A percentile compares a stretch with the other conserved stretches of the same genome.
phyloP scores from a whole-genome alignment of 805 yeast genomes.

The Wickerhamomyces subpelliculosus region DNA sequence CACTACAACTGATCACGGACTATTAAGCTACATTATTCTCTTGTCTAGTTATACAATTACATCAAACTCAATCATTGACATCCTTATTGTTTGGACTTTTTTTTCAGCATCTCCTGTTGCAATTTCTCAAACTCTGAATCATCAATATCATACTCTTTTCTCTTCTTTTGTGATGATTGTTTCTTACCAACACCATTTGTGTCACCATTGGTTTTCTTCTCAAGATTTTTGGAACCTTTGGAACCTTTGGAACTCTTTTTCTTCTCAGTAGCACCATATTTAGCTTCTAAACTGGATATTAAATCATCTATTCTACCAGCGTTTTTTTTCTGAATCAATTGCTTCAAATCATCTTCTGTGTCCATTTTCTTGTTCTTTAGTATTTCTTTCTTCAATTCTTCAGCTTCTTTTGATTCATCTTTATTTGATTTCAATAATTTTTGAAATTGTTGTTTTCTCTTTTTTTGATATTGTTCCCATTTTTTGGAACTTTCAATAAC shows the following conservation, averaged over 20 bases:
- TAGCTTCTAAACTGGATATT: slow-evolving; percentile 41
- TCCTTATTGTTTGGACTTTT: too few species aligned
- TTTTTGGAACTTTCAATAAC: slow-evolving; percentile 32
- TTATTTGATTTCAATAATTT: slow-evolving; percentile 44
- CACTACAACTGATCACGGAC: too few species aligned
- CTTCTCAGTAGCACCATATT: slow-evolving; percentile 34
- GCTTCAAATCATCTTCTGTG: slow-evolving; percentile 35
- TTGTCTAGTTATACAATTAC: neutral
- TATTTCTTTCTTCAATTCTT: slow-evolving; percentile 34
- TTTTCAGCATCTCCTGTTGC: slow-evolving; percentile 32
- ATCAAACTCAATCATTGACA: too few species aligned
- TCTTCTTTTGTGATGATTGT: neutral
- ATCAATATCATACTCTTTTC: slow-evolving; percentile 29
- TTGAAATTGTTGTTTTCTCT: slow-evolving; percentile 39
- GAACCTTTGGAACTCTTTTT: slow-evolving; percentile 20
- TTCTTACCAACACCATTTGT: too few species aligned
- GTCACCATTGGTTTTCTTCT: neutral
- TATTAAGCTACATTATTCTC: too few species aligned
- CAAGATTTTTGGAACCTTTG: too few species aligned
- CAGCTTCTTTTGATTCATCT: slow-evolving; percentile 62
- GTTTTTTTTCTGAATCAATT: slow-evolving; percentile 43
- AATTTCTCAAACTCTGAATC: slow-evolving; percentile 46
- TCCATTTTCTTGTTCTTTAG: slow-evolving; percentile 25
- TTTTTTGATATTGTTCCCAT: slow-evolving; percentile 45
- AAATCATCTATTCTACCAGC: slow-evolving; percentile 36